These are phyloP conservation scores for Hygrophila difformis DNA, from an alignment of 257 asterid species.

Conservation along the genomic window DNA sequence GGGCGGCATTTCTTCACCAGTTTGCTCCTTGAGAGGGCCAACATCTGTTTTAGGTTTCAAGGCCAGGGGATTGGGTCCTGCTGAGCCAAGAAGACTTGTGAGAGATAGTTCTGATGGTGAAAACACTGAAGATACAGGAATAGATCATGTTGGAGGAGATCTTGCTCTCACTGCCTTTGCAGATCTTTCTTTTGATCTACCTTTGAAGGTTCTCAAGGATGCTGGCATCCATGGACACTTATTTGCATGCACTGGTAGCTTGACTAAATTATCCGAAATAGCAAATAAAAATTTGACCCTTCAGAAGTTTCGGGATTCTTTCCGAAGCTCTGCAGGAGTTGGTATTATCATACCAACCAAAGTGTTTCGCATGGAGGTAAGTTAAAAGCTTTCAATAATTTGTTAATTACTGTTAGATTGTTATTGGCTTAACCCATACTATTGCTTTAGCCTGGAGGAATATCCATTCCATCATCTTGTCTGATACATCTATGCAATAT, in stretches of 20 bases:
- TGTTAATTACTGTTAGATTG: slow-evolving; percentile 1
- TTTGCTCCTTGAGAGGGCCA: slow-evolving; percentile 80
- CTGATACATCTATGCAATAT: too few relatives aligned
- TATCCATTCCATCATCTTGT: too few relatives aligned
- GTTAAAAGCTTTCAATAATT: slow-evolving; percentile 4
- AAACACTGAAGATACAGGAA: slow-evolving; percentile 33
- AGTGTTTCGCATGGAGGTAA: slow-evolving; percentile 92
- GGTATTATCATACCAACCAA: slow-evolving; percentile 83
- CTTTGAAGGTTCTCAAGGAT: slow-evolving; percentile 64
- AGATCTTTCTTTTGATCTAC: slow-evolving; percentile 86
- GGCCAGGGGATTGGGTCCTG: slow-evolving; percentile 87
- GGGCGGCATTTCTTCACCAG: slow-evolving; percentile 83
- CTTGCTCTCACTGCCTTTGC: slow-evolving; percentile 85
- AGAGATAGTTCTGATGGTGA: slow-evolving; percentile 33
- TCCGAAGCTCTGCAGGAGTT: slow-evolving; percentile 68
- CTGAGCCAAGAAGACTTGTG: slow-evolving; percentile 57
- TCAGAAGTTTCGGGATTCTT: slow-evolving; percentile 56
- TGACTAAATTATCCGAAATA: slow-evolving; percentile 59
- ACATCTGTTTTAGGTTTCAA: slow-evolving; percentile 84
- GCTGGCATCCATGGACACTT: slow-evolving; percentile 89
- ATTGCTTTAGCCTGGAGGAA: too few relatives aligned
- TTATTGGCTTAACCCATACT: too few relatives aligned
- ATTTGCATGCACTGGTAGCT: slow-evolving; percentile 89
- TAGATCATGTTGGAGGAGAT: slow-evolving; percentile 90
- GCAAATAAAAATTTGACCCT: slow-evolving; percentile 45